These are phyloP conservation scores for Mycosphaerella sp. DNA, from an alignment of 2,329 filamentous ascomycete species.

Conservation along the genomic window DNA sequence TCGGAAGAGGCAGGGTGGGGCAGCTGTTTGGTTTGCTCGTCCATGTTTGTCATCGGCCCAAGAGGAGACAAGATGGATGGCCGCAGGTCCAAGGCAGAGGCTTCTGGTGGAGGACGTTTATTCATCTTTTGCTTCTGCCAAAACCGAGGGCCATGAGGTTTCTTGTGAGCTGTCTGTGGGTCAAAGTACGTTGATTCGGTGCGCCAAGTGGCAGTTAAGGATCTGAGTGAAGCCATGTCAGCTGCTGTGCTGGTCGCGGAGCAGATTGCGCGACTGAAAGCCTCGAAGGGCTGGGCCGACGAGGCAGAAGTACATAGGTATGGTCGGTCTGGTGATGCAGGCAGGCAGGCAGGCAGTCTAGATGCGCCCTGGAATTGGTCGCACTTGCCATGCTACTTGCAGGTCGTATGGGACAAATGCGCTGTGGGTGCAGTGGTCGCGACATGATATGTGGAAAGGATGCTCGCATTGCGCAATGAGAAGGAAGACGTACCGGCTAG, in stretches of 20 bases:
- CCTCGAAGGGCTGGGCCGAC: neutral
- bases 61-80: constrained; percentile 15
- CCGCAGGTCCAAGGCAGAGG: constrained; percentile 16
- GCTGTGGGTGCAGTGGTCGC: constrained; percentile 15
- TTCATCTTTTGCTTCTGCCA: constrained; percentile 28
- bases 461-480: constrained; percentile 20
- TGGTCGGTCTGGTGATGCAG: neutral
- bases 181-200: constrained; percentile 17
- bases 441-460: constrained; percentile 11
- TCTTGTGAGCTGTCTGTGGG: constrained; percentile 11
- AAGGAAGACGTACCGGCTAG: constrained; percentile 29
- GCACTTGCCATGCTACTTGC: constrained; percentile 23
- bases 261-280: neutral
- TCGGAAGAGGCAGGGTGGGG: constrained; percentile 18
- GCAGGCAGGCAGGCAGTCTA: constrained; percentile 2
- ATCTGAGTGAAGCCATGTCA: constrained; percentile 28
- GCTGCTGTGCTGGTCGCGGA: constrained; percentile 7
- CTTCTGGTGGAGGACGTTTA: constrained; percentile 20
- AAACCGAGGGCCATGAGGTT: constrained; percentile 23
- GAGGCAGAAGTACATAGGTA: neutral
- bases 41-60: constrained; percentile 14
- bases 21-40: constrained; percentile 23
- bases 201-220: constrained; percentile 26
- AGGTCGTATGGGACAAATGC: constrained; percentile 13
- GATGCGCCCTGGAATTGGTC: constrained; percentile 20